Conservation (phyloP, 495 filamentous ascomycete species). For the Neurospora intermedia region DNA sequence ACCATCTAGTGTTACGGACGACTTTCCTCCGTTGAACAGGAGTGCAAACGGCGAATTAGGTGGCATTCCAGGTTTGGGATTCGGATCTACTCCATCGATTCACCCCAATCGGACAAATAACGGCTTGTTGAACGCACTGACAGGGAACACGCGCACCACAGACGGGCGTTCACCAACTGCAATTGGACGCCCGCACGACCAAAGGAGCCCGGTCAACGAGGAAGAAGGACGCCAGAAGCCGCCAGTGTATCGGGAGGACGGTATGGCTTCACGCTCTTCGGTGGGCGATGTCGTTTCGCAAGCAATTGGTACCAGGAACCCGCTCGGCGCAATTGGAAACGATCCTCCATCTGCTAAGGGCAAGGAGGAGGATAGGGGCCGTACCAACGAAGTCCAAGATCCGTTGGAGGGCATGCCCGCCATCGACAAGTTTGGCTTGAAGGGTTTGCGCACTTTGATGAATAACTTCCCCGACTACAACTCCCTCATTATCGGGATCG, state of each 20-base stretch:
- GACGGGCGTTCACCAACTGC: constrained; percentile 33
- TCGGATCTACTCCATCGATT: constrained; percentile 36
- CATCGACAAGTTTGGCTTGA: constrained; percentile 69
- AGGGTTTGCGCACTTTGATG: constrained; percentile 68
- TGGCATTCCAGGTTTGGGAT: constrained; percentile 54
- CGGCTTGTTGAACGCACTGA: constrained; percentile 48
- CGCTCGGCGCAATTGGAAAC: constrained; percentile 37
- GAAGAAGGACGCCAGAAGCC: constrained; percentile 34
- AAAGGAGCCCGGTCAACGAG: constrained; percentile 24
- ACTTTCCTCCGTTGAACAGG: constrained; percentile 74
- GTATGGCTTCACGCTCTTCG: constrained; percentile 22
- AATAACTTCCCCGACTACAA: constrained; percentile 68
- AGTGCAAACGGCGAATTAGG: constrained; percentile 59
- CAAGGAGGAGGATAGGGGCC: constrained; percentile 31
- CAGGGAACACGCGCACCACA: constrained; percentile 34
- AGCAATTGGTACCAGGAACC: constrained; percentile 21
- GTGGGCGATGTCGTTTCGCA: constrained; percentile 22
- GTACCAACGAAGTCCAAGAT: constrained; percentile 31
- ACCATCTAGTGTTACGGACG: constrained; percentile 61
- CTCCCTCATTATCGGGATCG: constrained; percentile 64
- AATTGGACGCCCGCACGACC: constrained; percentile 28
- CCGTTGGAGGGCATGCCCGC: constrained; percentile 68
- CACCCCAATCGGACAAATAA: constrained; percentile 33
- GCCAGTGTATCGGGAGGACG: constrained; percentile 31
- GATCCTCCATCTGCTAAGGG: constrained; percentile 29